Conservation (phyloP, 202 grass and related monocot species). For the Elaeis oleifera region DNA sequence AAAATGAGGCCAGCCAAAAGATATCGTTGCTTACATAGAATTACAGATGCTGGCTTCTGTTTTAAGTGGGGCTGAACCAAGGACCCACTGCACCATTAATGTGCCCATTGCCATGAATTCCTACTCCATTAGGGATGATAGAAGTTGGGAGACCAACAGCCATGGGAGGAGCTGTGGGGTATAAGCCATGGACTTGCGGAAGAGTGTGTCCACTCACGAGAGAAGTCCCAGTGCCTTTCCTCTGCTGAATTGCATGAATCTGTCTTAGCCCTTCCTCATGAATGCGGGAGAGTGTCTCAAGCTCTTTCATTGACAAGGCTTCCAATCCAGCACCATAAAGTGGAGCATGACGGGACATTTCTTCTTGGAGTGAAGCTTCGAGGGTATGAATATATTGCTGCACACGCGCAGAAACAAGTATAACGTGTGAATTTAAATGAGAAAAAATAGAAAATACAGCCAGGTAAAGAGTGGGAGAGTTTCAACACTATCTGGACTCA, state of each 20-base stretch:
- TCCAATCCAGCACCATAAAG: conserved; percentile 75
- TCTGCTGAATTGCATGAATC: conserved; percentile 62
- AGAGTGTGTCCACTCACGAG: conserved; percentile 41
- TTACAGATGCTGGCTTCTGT: conserved; percentile 12
- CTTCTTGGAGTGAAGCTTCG: conserved; percentile 81
- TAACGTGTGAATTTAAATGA: too few species aligned
- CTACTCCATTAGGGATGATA: conserved; percentile 52
- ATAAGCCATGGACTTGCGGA: conserved; percentile 43
- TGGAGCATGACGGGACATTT: conserved; percentile 82
- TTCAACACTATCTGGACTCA: too few species aligned
- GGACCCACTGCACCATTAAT: conserved; percentile 25
- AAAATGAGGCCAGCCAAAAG: conserved; percentile 33
- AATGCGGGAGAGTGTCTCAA: conserved; percentile 68
- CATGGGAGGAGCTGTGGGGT: conserved; percentile 40
- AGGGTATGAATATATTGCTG: conserved; percentile 94
- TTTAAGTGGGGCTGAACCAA: conserved; percentile 61
- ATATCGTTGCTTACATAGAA: conserved; percentile 24
- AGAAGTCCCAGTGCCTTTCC: conserved; percentile 38
- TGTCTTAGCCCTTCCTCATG: conserved; percentile 69
- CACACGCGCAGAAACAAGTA: neutral
- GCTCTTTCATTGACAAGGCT: conserved; percentile 58
- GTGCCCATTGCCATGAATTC: conserved; percentile 57
- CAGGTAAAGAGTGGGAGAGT: too few species aligned
- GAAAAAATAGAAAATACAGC: too few species aligned
- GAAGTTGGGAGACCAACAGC: conserved; percentile 50